Conservation (phyloP, 192 early-diverging fungal species). For the Coemansia asiatica region DNA sequence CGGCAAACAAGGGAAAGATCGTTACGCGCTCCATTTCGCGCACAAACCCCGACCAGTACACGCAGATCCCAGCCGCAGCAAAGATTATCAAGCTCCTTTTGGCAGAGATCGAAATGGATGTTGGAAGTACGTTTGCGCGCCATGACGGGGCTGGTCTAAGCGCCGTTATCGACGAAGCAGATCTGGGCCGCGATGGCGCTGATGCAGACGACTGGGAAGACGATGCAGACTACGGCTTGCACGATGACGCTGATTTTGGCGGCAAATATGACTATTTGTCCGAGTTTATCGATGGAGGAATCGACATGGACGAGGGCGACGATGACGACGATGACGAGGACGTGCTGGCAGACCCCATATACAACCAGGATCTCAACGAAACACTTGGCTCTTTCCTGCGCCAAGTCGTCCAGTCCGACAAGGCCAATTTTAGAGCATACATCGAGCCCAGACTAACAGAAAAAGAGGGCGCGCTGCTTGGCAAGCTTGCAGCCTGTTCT, state of each 20-base stretch:
- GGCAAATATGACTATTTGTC: conserved; percentile 32
- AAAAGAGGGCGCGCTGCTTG: conserved; percentile 22
- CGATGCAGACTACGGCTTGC: conserved; percentile 35
- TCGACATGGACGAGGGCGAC: conserved; percentile 19
- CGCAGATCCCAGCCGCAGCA: conserved; percentile 70
- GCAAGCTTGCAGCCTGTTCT: conserved; percentile 10
- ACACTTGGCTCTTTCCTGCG: conserved; percentile 32
- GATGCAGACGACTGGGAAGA: conserved; percentile 66
- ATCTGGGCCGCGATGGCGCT: conserved; percentile 56
- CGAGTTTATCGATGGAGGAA: conserved; percentile 16
- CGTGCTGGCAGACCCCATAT: conserved; percentile 45
- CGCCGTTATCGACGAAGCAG: conserved; percentile 58
- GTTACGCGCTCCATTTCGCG: conserved; percentile 61
- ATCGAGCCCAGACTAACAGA: conserved; percentile 34
- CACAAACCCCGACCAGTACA: conserved; percentile 69
- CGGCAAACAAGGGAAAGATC: conserved; percentile 49
- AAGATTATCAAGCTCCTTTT: conserved; percentile 87
- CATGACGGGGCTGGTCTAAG: conserved; percentile 57
- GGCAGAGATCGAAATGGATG: conserved; percentile 73
- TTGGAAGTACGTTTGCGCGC: conserved; percentile 61
- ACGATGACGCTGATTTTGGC: conserved; percentile 7
- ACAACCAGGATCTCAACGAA: conserved; percentile 50
- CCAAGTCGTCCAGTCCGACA: conserved; percentile 20
- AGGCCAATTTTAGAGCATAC: conserved; percentile 14
- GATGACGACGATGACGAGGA: conserved; percentile 41